Evolutionary conservation across 495 filamentous ascomycete genomes (phyloP), one percentile per base, ranked within the genome.

Genomic region (Pyronema domesticum): DNA sequence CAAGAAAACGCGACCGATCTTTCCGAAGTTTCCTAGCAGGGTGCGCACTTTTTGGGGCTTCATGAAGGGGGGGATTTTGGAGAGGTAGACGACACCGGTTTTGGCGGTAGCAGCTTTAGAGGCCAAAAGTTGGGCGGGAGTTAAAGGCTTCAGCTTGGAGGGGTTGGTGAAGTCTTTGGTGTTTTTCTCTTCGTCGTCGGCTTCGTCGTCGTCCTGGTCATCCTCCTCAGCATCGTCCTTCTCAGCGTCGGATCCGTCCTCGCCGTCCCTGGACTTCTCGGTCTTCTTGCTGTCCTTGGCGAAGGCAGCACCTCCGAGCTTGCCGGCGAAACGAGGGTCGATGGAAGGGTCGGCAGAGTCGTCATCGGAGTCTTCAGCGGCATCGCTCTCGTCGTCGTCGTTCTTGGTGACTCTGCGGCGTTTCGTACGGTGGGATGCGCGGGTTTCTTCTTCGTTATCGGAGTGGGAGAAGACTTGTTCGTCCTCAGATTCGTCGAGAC

Each of bases 11-110:
- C 86, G 82, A 55, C 81, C 82, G 58, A 95, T 83, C 15, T 77
- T 75, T 15, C 86, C 86, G 55, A 89, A 83, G 2, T 77, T 76
- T 46, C 85, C 76, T 35, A 98, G 76, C 11, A 94, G 76, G 7
- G 77, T 74, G 48, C 85, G 81, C 15, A 96, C 68, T 43, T 88
- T 86, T 44, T 73, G 71, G 13, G 93, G 93, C 62, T 91, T 94
- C 76, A 98, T 86, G 68, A 94, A 95, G 7, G 91, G 91, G 17
- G 93, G 91, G 18, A 95, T 75, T 43, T 89, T 83, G 3, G 86
- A 93, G 51, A 96, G 72, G 65, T 95, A 96, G 49, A 95, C 70
- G 3, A 95, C 81, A 37, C 89, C 89, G 0, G 82, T 82, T 59
- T 74, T 77, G 40, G 74, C 74, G 48, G 78, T 71, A 7, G 76